Evolutionary conservation across 2,329 filamentous ascomycete species (phyloP).

Genomic region (Talaromyces sp.): DNA sequence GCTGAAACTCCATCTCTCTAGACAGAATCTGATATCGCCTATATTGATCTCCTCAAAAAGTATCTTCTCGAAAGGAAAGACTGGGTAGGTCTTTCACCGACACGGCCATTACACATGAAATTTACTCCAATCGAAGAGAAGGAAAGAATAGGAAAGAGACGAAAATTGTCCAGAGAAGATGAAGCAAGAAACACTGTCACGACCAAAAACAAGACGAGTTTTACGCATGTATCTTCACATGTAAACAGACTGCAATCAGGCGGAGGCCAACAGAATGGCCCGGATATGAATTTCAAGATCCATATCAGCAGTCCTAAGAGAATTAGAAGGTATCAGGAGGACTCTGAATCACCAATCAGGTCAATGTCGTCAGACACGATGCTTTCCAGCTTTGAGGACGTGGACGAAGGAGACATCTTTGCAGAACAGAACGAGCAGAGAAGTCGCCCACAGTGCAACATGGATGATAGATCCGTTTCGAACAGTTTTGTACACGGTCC

Average conservation of each 20-base stretch:
- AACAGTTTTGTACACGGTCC: not conserved
- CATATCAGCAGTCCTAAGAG: not conserved
- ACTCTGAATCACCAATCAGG: conserved; percentile 4
- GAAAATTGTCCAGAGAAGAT: conserved; percentile 33
- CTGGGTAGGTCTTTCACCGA: conserved; percentile 36
- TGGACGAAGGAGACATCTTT: not conserved
- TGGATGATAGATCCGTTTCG: not conserved
- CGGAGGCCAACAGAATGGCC: not conserved
- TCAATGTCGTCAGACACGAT: conserved; percentile 17
- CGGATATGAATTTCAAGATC: not conserved
- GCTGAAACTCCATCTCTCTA: not conserved
- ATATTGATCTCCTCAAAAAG: conserved; percentile 29
- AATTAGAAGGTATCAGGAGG: not conserved
- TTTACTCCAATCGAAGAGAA: conserved; percentile 30
- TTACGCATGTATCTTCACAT: conserved; percentile 5
- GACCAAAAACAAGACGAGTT: conserved; percentile 7
- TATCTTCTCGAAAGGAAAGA: conserved; percentile 34
- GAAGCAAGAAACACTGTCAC: conserved; percentile 23
- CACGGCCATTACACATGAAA: conserved; percentile 33
- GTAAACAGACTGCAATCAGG: not conserved
- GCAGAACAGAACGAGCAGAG: not conserved
- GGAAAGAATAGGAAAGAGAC: conserved; percentile 34
- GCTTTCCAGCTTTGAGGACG: conserved; percentile 1
- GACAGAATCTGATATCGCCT: not conserved
- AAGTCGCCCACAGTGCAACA: not conserved